Evolutionary conservation across 1,139 yeast species (phyloP).

Genomic region (Komagataea norvegica): DNA sequence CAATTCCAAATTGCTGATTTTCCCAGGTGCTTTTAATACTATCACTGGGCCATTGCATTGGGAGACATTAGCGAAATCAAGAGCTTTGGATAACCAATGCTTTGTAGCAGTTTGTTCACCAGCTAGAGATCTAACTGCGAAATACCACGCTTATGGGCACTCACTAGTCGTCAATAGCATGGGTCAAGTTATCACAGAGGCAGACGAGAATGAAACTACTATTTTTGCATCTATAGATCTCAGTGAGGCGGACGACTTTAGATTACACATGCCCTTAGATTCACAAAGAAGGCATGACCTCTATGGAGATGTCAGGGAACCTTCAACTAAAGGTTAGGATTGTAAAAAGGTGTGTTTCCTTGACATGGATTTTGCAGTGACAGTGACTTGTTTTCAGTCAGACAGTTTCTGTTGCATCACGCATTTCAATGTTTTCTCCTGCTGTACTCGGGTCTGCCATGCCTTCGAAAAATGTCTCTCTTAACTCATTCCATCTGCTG

Average conservation of each 20-base stretch:
- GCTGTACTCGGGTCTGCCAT: conserved; percentile 46
- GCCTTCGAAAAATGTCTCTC: conserved; percentile 85
- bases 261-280: conserved; percentile 73
- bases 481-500: conserved; percentile 26
- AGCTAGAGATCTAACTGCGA: conserved; percentile 66
- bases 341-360: too few relatives aligned
- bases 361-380: too few relatives aligned
- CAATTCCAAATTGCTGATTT: conserved; percentile 77
- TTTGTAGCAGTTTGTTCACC: conserved; percentile 84
- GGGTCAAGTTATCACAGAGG: conserved; percentile 78
- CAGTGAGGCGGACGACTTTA: conserved; percentile 51
- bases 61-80: conserved; percentile 78
- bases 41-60: conserved; percentile 95
- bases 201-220: conserved; percentile 80
- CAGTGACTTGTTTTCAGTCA: neutral
- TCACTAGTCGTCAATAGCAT: conserved; percentile 81
- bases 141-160: conserved; percentile 92
- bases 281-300: conserved; percentile 82
- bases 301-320: conserved; percentile 17
- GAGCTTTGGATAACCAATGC: conserved; percentile 87
- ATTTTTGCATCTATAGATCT: conserved; percentile 77
- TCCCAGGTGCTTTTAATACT: conserved; percentile 95
- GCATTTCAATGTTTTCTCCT: conserved; percentile 16
- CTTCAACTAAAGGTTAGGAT: neutral
- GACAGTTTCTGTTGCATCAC: conserved; percentile 8